Conservation (phyloP, 495 filamentous ascomycete genomes). For the Copromyces sp. region DNA sequence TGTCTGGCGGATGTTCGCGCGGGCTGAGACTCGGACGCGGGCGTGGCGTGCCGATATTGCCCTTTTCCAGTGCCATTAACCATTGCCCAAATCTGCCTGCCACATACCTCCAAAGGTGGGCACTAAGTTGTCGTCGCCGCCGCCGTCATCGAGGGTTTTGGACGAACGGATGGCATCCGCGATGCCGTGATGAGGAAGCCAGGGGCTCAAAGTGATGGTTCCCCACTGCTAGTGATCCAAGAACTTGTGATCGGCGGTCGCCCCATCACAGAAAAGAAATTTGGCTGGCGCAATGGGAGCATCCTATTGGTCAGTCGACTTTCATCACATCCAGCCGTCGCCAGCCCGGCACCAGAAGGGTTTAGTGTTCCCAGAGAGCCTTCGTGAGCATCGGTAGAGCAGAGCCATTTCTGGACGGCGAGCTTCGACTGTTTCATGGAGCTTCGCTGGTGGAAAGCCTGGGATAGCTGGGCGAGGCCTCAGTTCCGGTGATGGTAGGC, state of each 20-base stretch:
- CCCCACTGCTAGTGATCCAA: not conserved
- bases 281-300: slow-evolving; percentile 10
- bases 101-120: not conserved
- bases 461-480: slow-evolving; percentile 2
- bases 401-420: slow-evolving; percentile 11
- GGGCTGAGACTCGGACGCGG: not conserved
- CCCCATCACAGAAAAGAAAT: slow-evolving; percentile 26
- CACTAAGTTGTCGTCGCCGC: not conserved
- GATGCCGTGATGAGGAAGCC: not conserved
- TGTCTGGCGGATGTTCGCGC: not conserved
- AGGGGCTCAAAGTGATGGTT: slow-evolving; percentile 1
- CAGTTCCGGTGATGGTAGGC: slow-evolving; percentile 8
- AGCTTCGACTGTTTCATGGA: not conserved
- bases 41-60: not conserved
- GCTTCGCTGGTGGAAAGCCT: not conserved
- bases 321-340: slow-evolving; percentile 13
- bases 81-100: not conserved
- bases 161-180: not conserved
- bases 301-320: slow-evolving; percentile 17
- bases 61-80: not conserved
- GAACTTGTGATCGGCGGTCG: slow-evolving; percentile 16
- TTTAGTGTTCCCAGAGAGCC: slow-evolving; percentile 8
- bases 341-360: slow-evolving; percentile 11
- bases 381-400: slow-evolving; percentile 1
- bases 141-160: not conserved